These are phyloP conservation scores for Cephalotrichum gorgonifer DNA, from an alignment of 2,329 filamentous ascomycete species.

Conservation along the genomic window DNA sequence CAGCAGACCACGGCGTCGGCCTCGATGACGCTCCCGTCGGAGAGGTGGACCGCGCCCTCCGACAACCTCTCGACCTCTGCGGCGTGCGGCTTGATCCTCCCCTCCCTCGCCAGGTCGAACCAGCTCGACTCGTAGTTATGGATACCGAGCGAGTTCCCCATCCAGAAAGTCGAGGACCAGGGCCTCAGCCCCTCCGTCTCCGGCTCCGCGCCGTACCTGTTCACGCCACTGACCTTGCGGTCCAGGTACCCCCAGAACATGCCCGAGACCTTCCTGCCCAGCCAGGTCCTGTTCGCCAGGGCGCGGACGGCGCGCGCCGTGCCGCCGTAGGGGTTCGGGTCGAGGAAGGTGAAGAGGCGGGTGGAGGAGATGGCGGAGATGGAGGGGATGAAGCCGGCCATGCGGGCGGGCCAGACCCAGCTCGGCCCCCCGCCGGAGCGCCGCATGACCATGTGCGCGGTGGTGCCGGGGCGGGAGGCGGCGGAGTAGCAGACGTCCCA, in stretches of 20 bases:
- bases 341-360: slow-evolving; percentile 8
- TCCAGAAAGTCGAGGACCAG: slow-evolving; percentile 9
- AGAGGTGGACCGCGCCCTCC: slow-evolving; percentile 6
- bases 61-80: slow-evolving; percentile 6
- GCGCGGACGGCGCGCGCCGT: slow-evolving; percentile 1
- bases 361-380: slow-evolving; percentile 7
- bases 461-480: slow-evolving; percentile 5
- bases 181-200: slow-evolving; percentile 4
- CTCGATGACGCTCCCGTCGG: slow-evolving; percentile 4
- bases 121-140: slow-evolving; percentile 9
- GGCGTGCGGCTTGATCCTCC: slow-evolving; percentile 7
- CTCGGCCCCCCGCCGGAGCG: slow-evolving; percentile 8
- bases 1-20: slow-evolving; percentile 7
- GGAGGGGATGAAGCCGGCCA: slow-evolving; percentile 2
- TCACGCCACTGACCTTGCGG: background rate
- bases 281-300: slow-evolving; percentile 1
- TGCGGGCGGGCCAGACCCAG: slow-evolving; percentile 8
- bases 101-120: slow-evolving; percentile 8
- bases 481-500: slow-evolving; percentile 10
- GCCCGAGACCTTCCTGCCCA: slow-evolving; percentile 3
- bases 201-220: slow-evolving; percentile 1
- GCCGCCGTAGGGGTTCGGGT: slow-evolving; percentile 6
- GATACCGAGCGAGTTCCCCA: slow-evolving; percentile 9
- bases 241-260: slow-evolving; percentile 7
- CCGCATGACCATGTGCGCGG: slow-evolving; percentile 12